These are phyloP conservation scores for Speleostelium caveatum DNA, from an alignment of 78 protist genomes.

Conservation along the genomic window DNA sequence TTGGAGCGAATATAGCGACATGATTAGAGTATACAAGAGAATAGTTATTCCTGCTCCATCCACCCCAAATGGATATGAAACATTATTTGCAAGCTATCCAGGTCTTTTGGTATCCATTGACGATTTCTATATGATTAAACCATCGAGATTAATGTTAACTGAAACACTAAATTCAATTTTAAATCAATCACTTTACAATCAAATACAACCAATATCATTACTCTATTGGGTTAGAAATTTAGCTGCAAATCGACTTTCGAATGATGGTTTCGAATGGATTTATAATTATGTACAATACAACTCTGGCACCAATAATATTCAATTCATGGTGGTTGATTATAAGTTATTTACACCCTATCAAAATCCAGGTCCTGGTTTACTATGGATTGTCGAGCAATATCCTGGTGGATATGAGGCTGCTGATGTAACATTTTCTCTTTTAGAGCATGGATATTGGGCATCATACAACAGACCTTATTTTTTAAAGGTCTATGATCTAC, in stretches of 20 bases:
- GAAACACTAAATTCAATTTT: slow-evolving; percentile 48
- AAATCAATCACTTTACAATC: slow-evolving; percentile 35
- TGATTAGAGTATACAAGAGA: slow-evolving; percentile 46
- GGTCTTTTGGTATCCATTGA: slow-evolving; percentile 45
- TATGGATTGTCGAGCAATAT: slow-evolving; percentile 61
- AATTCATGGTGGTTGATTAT: slow-evolving; percentile 35
- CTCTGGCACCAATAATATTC: slow-evolving; percentile 59
- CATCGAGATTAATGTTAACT: slow-evolving; percentile 35
- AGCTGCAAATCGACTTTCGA: slow-evolving; percentile 37
- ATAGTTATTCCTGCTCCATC: slow-evolving; percentile 48
- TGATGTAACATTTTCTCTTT: slow-evolving; percentile 10
- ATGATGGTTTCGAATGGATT: slow-evolving; percentile 41
- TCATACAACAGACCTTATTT: slow-evolving; percentile 41
- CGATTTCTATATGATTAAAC: slow-evolving; percentile 58
- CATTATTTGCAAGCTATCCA: slow-evolving; percentile 43
- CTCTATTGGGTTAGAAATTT: slow-evolving; percentile 54
- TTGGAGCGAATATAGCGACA: slow-evolving; percentile 25
- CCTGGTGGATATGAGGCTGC: slow-evolving; percentile 60
- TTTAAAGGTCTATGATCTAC: slow-evolving; percentile 9
- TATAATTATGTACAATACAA: not conserved
- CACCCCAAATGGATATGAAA: slow-evolving; percentile 62
- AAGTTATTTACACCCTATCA: slow-evolving; percentile 38
- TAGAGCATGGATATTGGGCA: slow-evolving; percentile 36
- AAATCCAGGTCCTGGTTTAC: not conserved
- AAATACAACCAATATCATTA: slow-evolving; percentile 10